Conservation (phyloP, 768 basidiomycete species). For the Lactarius pseudohatsudake region DNA sequence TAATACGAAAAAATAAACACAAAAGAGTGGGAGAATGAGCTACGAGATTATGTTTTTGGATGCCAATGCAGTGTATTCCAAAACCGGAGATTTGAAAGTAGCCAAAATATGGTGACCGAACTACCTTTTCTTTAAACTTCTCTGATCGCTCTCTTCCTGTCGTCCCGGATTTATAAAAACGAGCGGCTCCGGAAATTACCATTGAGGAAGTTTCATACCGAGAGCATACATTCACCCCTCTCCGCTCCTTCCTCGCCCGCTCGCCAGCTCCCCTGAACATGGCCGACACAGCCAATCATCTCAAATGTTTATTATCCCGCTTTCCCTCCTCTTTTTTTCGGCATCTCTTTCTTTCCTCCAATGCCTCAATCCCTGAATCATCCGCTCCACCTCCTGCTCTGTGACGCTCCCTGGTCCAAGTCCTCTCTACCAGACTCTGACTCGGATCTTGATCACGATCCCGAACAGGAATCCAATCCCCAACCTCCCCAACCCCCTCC, state of each 20-base stretch:
- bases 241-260: background rate
- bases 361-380: slow-evolving; percentile 14
- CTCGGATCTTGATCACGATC: slow-evolving; percentile 13
- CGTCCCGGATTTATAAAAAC: slow-evolving; percentile 3
- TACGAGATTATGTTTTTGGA: background rate
- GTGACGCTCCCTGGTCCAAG: slow-evolving; percentile 5
- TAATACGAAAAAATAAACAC: background rate
- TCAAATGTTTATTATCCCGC: slow-evolving; percentile 15
- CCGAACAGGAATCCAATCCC: background rate
- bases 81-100: slow-evolving; percentile 25
- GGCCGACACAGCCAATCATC: slow-evolving; percentile 22
- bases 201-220: slow-evolving; percentile 23
- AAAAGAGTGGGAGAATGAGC: background rate
- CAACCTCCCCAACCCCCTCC: background rate
- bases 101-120: slow-evolving; percentile 16
- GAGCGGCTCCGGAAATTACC: slow-evolving; percentile 7
- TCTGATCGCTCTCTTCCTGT: slow-evolving; percentile 22
- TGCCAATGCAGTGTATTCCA: slow-evolving; percentile 4
- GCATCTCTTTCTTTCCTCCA: background rate
- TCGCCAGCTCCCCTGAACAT: slow-evolving; percentile 15
- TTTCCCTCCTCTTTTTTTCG: background rate
- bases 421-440: slow-evolving; percentile 4
- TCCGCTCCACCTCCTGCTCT: slow-evolving; percentile 20
- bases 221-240: slow-evolving; percentile 5
- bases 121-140: slow-evolving; percentile 18